Base-by-base conservation (phyloP, 2,329 filamentous ascomycete species). In the Aspergillus pseudoviridinutans region DNA sequence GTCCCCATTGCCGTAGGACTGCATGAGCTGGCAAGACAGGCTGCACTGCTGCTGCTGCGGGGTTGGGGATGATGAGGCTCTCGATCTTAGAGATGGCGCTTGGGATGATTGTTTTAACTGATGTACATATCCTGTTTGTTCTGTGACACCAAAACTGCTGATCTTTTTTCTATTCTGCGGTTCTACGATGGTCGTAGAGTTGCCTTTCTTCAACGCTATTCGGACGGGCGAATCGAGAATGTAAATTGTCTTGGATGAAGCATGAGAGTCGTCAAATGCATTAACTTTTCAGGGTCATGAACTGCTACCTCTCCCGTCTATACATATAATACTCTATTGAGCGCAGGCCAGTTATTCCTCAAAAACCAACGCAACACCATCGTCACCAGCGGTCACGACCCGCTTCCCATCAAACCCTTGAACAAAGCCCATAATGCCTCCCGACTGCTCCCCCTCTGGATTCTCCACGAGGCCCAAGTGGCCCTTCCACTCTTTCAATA, bases 371-470 rank as follows among this genome's bases (percentile, higher is more conserved):
- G 74, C 69, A 55, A 80, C 72, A 8, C 76, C 75, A 66, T 99
- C 94, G 76, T 99, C 94, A 25, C 94, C 94, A 1, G 92, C 94
- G 5, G 94, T 97, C 4, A 96, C 83, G 51, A 97, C 80, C 63
- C 87, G 82, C 73, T 87, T 84, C 0, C 91, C 91, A 71, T 87
- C 82, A 6, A 87, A 87, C 2, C 80, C 81, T 75, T 97, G 92
- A 53, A 96, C 92, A 71, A 97, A 99, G 0, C 89, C 92, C 65
- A 97, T 76, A 8, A 97, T 88, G 54, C 93, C 93, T 35, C 92
- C 93, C 8, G 24, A 91, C 88, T 77, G 91, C 89, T 70, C 90
- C 86, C 29, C 92, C 87, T 66, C 90, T 74, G 72, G 69, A 41
- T 72, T 76, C 58, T 77, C 75, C 2, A 67, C 66, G 24, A 74